These are phyloP conservation scores for Cryptococcus amylolentus DNA, from an alignment of 1,284 basidiomycete species.

Conservation along the genomic window DNA sequence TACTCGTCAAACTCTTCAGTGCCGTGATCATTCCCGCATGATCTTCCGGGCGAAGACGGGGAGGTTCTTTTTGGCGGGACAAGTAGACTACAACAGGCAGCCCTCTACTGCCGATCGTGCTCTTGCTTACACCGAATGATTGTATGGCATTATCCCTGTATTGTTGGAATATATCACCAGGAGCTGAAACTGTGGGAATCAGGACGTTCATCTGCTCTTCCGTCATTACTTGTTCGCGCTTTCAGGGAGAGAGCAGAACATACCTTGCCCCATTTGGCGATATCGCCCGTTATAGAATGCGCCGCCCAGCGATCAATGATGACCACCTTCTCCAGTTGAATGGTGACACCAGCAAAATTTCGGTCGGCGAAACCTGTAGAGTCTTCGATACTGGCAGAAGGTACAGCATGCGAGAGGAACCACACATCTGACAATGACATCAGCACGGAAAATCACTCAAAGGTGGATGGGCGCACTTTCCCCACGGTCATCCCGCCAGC, in stretches of 20 bases:
- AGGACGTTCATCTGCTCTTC: constrained; percentile 38
- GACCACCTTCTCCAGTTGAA: constrained; percentile 42
- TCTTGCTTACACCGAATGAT: constrained; percentile 22
- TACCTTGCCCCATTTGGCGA: constrained; percentile 39
- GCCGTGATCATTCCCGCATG: constrained; percentile 31
- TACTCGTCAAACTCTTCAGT: constrained; percentile 31
- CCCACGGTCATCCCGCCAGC: constrained; percentile 36
- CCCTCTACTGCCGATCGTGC: constrained; percentile 14
- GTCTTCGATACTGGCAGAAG: constrained; percentile 37
- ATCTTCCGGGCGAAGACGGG: constrained; percentile 22
- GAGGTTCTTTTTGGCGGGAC: constrained; percentile 25
- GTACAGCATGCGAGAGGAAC: constrained; percentile 35
- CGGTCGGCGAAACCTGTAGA: constrained; percentile 30
- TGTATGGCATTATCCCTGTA: constrained; percentile 29
- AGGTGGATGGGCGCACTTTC: constrained; percentile 23
- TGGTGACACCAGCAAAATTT: constrained; percentile 22
- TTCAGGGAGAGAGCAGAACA: background rate
- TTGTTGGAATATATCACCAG: constrained; percentile 30
- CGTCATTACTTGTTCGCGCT: background rate
- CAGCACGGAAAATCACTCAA: background rate
- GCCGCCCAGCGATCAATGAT: constrained; percentile 46
- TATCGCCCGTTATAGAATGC: constrained; percentile 31
- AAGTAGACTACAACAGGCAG: constrained; percentile 43
- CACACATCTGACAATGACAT: constrained; percentile 32
- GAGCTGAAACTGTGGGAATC: constrained; percentile 20